Base-by-base conservation (phyloP, 2,329 filamentous ascomycete species). In the Claviceps fusiformis region DNA sequence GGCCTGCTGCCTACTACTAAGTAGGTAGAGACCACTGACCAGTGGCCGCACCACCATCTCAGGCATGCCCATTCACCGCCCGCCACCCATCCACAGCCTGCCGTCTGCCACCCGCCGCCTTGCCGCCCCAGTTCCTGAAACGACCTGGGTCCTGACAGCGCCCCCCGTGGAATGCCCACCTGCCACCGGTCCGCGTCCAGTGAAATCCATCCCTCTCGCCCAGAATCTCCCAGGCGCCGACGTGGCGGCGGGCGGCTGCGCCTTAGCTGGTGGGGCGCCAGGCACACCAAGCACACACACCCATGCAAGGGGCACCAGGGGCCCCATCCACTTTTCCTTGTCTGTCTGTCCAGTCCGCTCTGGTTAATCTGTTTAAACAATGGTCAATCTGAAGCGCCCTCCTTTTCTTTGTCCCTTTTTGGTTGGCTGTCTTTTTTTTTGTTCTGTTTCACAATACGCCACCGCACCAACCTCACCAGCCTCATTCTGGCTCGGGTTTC, bases 111-210 rank as follows among this genome's bases (percentile, higher is more conserved):
- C 35, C 35, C 11, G 35, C 35, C 37, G 37, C 37, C 37, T 13
- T 39, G 37, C 37, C 37, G 37, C 37, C 39, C 15, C 17, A 5
- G 39, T n/a, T 52, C 39, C 50, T 56, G 55, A 56, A 56, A 56
- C 49, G 9, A 13, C 52, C 49, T 4, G n/a, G 19, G 5, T 45
- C 19, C 29, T 39, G 24, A 33, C 52, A 41, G 41, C 43, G 53
- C 41, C 24, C 24, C 24, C 47, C 37, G 19, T n/a, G 27, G 46
- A 48, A 50, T 27, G 46, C 27, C 17, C 37, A 33, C 7, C 48
- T 27, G 43, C 27, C 43, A 45, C 24, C 24, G 24, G 24, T 24
- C 24, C 24, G 19, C 19, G 41, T 8, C 41, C n/a, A 50, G n/a
- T 13, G 41, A 6, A 44, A n/a, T 44, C 37, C 37, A 13, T 15